Conservation (phyloP, 495 filamentous ascomycete species). For the Penicillium pancosmium region DNA sequence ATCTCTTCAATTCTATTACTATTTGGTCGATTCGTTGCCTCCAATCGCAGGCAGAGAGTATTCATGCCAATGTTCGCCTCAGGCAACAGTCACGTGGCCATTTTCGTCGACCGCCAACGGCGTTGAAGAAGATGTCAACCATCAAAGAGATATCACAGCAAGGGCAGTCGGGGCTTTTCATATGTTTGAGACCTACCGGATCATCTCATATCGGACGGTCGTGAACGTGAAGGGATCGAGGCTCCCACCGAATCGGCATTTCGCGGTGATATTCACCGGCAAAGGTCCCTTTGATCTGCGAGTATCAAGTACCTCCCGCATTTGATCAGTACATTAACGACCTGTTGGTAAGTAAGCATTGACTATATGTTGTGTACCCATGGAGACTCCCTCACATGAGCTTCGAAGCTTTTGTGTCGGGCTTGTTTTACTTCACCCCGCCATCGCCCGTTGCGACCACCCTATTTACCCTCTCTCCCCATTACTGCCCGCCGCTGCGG, state of each 20-base stretch:
- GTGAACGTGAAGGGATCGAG: neutral
- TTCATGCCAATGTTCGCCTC: neutral
- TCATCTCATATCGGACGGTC: neutral
- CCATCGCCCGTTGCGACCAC: neutral
- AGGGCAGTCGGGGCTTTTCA: neutral
- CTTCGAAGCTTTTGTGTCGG: neutral
- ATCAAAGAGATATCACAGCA: neutral
- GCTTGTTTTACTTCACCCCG: neutral
- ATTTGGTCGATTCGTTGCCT: no score
- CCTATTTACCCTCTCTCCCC: neutral
- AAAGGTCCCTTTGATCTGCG: slow-evolving; percentile 1
- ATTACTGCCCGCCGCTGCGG: neutral
- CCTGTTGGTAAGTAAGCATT: neutral
- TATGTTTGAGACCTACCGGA: neutral
- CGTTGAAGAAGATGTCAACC: neutral
- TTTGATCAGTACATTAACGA: neutral
- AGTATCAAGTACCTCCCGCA: slow-evolving; percentile 1
- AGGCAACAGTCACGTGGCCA: neutral
- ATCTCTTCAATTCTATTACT: no score
- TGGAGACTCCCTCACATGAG: neutral
- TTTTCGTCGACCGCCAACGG: slow-evolving; percentile 3
- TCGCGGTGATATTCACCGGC: neutral
- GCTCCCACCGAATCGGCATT: neutral
- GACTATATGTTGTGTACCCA: neutral
- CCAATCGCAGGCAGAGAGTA: no score